Base-by-base conservation (phyloP, 2,329 filamentous ascomycete species). In the Neurospora crassa region DNA sequence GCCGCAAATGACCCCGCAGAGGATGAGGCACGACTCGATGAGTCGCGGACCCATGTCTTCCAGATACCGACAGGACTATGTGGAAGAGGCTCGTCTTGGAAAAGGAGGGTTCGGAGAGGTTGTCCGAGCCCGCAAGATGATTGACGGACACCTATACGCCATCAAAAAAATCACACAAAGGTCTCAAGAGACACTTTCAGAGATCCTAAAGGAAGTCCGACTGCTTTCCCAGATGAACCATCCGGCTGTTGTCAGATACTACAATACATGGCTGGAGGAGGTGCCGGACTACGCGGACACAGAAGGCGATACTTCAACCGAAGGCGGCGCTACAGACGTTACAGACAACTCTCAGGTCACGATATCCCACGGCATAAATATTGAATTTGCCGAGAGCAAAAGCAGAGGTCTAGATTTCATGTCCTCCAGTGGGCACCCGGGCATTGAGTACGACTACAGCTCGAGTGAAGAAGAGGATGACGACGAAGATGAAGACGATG, bases 91-190 rank as follows among this genome's bases (percentile, higher is more conserved):
- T 16, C 89, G 92, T 5, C 85, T 99, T 14, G 96, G 96, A 3
- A 96, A 95, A 79, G 96, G 96, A 63, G 96, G 95, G 0, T 99
- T 97, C 81, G 96, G 96, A 5, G 93, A 97, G 81, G 96, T 99
- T 29, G 93, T 98, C 70, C 96, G 97, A 79, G 95, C 95, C 2
- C 89, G 95, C 41, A 97, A 97, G 80, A 97, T 96, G 82, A 88
- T 97, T 4, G 96, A 98, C 79, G 93, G 93, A 0, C 92, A 94
- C 71, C 91, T 96, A 63, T 99, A 98, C 81, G 96, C 96, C 20
- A 92, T 99, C 79, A 99, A 99, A 80, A 97, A 98, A 79, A 96
- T 99, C 73, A 93, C 90, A 1, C 92, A 96, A 75, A 90, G 91
- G 69, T 93, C 93, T 0, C 88, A 91, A 37, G 87, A 90, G 72